Conservation (phyloP, 768 basidiomycete species). For the Cyclocybe cylindracea region DNA sequence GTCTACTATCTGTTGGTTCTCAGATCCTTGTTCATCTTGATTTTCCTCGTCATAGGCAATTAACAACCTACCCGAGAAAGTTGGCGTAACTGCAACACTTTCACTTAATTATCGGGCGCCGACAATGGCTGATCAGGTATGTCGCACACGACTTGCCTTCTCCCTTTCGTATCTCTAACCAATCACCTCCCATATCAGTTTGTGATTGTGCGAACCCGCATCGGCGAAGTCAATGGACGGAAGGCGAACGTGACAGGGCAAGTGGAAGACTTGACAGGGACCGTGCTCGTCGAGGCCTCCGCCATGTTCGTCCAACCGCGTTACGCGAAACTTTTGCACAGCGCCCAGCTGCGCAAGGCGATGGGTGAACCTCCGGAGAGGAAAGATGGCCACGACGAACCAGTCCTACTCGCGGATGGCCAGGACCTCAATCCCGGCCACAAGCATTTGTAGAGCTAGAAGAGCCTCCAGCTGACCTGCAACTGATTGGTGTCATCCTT, state of each 20-base stretch:
- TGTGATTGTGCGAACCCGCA: slow-evolving; percentile 72
- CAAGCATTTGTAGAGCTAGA: slow-evolving; percentile 19
- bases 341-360: slow-evolving; percentile 55
- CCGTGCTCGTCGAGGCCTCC: slow-evolving; percentile 75
- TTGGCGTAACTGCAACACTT: slow-evolving; percentile 91
- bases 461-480: neutral
- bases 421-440: slow-evolving; percentile 29
- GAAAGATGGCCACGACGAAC: slow-evolving; percentile 23
- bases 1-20: slow-evolving; percentile 1
- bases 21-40: slow-evolving; percentile 1
- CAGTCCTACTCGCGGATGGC: slow-evolving; percentile 41
- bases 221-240: slow-evolving; percentile 72
- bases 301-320: slow-evolving; percentile 88
- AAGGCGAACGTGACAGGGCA: slow-evolving; percentile 71
- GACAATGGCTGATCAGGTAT: slow-evolving; percentile 84
- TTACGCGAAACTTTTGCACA: slow-evolving; percentile 78
- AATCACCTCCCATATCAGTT: slow-evolving; percentile 52
- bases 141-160: slow-evolving; percentile 6
- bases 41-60: slow-evolving; percentile 58
- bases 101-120: slow-evolving; percentile 83
- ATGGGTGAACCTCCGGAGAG: slow-evolving; percentile 59
- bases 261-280: slow-evolving; percentile 83
- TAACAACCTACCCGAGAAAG: slow-evolving; percentile 80
- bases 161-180: neutral
- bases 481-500: neutral